Base-by-base conservation (phyloP, 1,284 basidiomycete species). In the Trichosporon sp. region DNA sequence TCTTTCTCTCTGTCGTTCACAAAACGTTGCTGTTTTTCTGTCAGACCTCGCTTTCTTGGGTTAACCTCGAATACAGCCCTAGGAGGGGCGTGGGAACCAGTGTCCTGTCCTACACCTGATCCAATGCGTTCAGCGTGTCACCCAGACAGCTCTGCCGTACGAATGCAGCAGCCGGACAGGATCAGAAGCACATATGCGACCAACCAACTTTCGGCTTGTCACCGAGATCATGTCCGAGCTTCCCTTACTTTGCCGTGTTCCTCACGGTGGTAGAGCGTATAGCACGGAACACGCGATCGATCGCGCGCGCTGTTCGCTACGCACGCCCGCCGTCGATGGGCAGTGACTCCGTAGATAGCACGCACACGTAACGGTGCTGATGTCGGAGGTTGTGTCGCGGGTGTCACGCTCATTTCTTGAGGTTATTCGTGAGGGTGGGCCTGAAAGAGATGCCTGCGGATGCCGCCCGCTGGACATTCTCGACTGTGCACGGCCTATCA, bases 401-500 rank as follows among this genome's bases (percentile, higher is more conserved):
- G n/a, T 19, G 19, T 51, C 48, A 8, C 48, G n/a, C 51, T 3
- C 8, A 16, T 16, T 2, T 21, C 40, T 26, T 26, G 19, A 54
- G 19, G 8, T 16, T 26, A 54, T 54, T 10, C n/a, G 51, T 8
- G 19, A 21, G 19, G 51, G 19, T 21, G 11, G 21, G 11, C 21
- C 21, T 21, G 5, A 10, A 16, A 10, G n/a, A 6, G n/a, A 19
- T 54, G 51, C 51, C 51, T 54, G 38, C 35, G 63, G 63, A 35
- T 64, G 63, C 63, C 63, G 63, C 14, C 63, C 37, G 63, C 63
- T 64, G n/a, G 63, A 35, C 43, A 7, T 6, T 38, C 5, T 16
- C 21, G 6, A 21, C 16, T 21, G 63, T 11, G 31, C 32, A 64
- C 63, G 63, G 19, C 37, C 63, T 35, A 40, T 64, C 35, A 26